Conservation (phyloP, 2,329 filamentous ascomycete genomes). For the Pseudocercospora cruenta region DNA sequence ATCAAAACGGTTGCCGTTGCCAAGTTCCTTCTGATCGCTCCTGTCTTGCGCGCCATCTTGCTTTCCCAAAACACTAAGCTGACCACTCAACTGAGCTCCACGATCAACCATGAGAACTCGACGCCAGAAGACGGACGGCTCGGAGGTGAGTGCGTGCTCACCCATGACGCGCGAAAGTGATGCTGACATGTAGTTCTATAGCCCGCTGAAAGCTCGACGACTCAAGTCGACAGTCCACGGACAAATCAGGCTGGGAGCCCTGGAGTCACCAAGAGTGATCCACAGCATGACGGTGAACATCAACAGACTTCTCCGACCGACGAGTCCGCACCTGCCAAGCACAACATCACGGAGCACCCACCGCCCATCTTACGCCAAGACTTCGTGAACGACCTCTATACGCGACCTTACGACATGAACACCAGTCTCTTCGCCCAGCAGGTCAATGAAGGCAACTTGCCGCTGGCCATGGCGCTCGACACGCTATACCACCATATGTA, state of each 20-base stretch:
- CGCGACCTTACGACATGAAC: background rate
- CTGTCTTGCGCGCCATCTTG: background rate
- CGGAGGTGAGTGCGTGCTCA: background rate
- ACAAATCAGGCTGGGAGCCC: background rate
- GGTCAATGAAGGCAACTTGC: conserved; percentile 2
- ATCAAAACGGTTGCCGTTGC: background rate
- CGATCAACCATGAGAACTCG: background rate
- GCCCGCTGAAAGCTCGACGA: background rate
- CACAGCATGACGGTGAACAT: background rate
- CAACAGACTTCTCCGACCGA: background rate
- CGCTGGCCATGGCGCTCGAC: background rate
- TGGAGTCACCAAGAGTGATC: background rate
- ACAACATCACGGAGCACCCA: background rate
- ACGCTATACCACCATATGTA: background rate
- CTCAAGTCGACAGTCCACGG: background rate
- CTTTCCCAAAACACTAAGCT: background rate
- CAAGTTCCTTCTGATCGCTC: background rate
- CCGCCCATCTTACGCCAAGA: background rate
- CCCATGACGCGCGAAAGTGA: background rate
- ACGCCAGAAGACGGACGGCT: background rate
- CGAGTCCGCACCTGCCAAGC: background rate
- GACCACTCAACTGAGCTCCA: background rate
- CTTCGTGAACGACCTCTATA: background rate
- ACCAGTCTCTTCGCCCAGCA: background rate
- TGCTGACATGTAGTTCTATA: background rate